Evolutionary conservation across 1,284 basidiomycete species (phyloP), one percentile per base, ranked within the genome.

Genomic region (Microstroma glucosiphilum): DNA sequence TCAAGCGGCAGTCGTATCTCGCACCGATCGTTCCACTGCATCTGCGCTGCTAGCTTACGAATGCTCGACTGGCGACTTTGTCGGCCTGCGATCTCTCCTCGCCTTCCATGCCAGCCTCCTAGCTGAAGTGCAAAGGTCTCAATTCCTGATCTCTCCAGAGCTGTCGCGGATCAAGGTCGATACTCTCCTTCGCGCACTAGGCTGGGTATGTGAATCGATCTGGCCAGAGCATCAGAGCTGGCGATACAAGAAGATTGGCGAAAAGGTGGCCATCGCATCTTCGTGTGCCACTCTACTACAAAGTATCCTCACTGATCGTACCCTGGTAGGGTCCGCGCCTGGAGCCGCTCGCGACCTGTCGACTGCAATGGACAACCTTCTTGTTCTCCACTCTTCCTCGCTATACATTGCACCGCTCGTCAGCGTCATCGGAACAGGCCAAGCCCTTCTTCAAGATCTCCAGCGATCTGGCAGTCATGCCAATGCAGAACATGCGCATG

Each of bases 221-320:
- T 93, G 91, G 91, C 84, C 88, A 0, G 88, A 89, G 69, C 87
- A 91, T 74, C 80, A 86, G 56, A 84, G 85, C 6, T 92, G 91
- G 91, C 87, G 88, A 73, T 93, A 91, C 69, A 82, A 82, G 1
- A 86, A 86, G 63, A 80, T 91, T 9, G 86, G 87, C 7, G 88
- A 92, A 70, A 83, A 88, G 42, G 91, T 91, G 73, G 88, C 90
- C 80, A 88, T 92, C 57, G 88, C 87, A 12, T 82, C 83, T 62
- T 83, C 86, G 26, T 83, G 90, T 55, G 83, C 86, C 6, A 81
- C 82, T 6, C 80, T 92, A 40, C 90, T 89, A 73, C 80, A 83
- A 4, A 83, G 85, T 55, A 83, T 91, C 15, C 80, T 92, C 46
- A 82, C 84, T 54, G 85, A 89, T 59, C 61, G 65, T 84, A 86